These are phyloP conservation scores for Neofusicoccum parvum DNA, from an alignment of 2,329 filamentous ascomycete genomes.

Conservation along the genomic window DNA sequence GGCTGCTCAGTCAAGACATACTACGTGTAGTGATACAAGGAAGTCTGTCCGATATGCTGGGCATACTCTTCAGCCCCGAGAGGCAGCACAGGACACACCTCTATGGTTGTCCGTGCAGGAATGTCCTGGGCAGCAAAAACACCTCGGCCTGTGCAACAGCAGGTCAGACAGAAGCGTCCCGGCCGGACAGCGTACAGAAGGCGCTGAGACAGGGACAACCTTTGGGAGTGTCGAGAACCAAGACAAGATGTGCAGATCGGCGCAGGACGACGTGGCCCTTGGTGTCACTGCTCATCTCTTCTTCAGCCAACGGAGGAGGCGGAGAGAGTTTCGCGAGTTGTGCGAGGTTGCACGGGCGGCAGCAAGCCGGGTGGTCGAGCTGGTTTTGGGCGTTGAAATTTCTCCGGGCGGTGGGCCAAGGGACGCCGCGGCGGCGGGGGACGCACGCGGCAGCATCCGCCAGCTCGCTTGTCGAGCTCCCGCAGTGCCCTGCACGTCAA, in stretches of 20 bases:
- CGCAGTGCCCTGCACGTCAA: constrained; percentile 14
- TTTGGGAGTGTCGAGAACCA: constrained; percentile 55
- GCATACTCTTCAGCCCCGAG: constrained; percentile 52
- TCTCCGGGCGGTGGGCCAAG: not conserved
- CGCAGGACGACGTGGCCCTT: constrained; percentile 36
- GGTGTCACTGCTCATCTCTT: constrained; percentile 23
- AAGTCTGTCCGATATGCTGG: constrained; percentile 52
- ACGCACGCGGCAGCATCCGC: constrained; percentile 15
- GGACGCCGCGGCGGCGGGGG: not conserved
- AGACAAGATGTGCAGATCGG: constrained; percentile 45
- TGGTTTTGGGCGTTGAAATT: not conserved
- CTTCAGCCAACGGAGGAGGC: constrained; percentile 5
- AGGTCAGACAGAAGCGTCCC: constrained; percentile 8
- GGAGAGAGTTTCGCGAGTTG: not conserved
- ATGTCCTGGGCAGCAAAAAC: constrained; percentile 54
- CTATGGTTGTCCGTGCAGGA: constrained; percentile 51
- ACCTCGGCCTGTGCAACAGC: constrained; percentile 49
- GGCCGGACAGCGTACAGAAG: not conserved
- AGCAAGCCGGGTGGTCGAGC: not conserved
- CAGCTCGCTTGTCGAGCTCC: constrained; percentile 7
- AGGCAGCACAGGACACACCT: constrained; percentile 56
- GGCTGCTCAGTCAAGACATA: constrained; percentile 31
- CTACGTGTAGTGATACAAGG: constrained; percentile 61
- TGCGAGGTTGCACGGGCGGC: not conserved
- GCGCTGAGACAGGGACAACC: constrained; percentile 37